Percentiles rank a stretch among this genome's conserved stretches.
phyloP scores from a whole-genome alignment of 169 alveolate species.

The Babesia caballi region DNA sequence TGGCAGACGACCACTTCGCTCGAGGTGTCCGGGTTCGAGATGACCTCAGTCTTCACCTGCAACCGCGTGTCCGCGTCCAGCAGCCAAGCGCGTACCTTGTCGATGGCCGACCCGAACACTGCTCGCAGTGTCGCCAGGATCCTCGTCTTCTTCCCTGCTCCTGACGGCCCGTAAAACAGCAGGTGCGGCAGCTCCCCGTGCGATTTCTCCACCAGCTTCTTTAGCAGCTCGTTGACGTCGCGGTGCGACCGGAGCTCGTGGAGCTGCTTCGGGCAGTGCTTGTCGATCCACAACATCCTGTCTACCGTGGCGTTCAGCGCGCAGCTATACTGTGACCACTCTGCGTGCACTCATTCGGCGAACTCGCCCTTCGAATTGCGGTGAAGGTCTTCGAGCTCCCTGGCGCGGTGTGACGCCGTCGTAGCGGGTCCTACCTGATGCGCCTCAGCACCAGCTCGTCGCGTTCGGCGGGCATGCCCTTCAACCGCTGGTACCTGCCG shows the following conservation, averaged over 20 bases:
- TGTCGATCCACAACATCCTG: constrained; percentile 90
- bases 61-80: constrained; percentile 22
- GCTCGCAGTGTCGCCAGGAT: constrained; percentile 88
- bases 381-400: constrained; percentile 43
- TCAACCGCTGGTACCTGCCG: constrained; percentile 64
- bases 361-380: constrained; percentile 14
- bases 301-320: background rate
- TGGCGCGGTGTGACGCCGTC: constrained; percentile 26
- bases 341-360: background rate
- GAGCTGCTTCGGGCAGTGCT: constrained; percentile 87
- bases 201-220: constrained; percentile 78
- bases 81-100: constrained; percentile 50
- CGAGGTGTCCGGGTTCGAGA: constrained; percentile 73
- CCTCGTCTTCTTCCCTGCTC: constrained; percentile 96
- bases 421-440: constrained; percentile 32
- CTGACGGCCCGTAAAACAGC: constrained; percentile 96
- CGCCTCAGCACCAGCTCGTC: constrained; percentile 59
- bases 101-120: constrained; percentile 86
- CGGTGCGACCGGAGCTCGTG: constrained; percentile 83
- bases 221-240: constrained; percentile 79
- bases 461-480: constrained; percentile 59
- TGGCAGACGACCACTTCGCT: constrained; percentile 80
- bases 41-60: constrained; percentile 79
- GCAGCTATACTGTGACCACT: background rate
- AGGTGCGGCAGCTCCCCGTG: constrained; percentile 94